phyloP scores from a whole-genome alignment of 2,329 filamentous ascomycete genomes.

The Sclerotinia glacialis region DNA sequence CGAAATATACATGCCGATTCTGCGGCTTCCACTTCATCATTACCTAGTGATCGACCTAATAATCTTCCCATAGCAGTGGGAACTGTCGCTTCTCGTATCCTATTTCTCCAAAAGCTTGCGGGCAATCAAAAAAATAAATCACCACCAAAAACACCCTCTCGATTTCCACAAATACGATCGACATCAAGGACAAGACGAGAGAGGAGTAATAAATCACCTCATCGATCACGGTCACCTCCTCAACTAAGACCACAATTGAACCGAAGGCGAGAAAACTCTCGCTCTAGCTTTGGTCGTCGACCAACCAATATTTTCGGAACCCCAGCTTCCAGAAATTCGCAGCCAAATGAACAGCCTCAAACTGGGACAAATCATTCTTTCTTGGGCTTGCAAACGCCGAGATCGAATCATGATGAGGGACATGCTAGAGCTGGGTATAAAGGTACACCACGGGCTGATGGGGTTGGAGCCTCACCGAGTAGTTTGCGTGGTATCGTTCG shows the following conservation, averaged over 20 bases:
- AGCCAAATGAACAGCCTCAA: constrained; percentile 33
- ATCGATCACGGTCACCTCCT: background rate
- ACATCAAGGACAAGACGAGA: background rate
- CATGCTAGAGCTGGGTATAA: constrained; percentile 27
- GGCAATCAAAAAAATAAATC: constrained; percentile 7
- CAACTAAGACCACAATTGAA: constrained; percentile 32
- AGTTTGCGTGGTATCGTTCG: constrained; percentile 19
- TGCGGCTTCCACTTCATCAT: background rate
- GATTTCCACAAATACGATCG: constrained; percentile 25
- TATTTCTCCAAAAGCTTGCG: constrained; percentile 38
- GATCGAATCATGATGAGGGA: constrained; percentile 33
- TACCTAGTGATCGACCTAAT: background rate
- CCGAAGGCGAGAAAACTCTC: constrained; percentile 31
- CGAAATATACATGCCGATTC: constrained; percentile 23
- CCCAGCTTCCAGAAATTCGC: constrained; percentile 33
- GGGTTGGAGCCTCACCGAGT: constrained; percentile 16
- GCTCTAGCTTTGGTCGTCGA: constrained; percentile 39
- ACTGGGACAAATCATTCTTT: constrained; percentile 37
- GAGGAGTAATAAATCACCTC: background rate
- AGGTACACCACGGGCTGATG: constrained; percentile 24
- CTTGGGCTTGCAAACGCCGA: constrained; percentile 30
- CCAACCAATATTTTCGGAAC: constrained; percentile 29
- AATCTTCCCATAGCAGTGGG: constrained; percentile 35
- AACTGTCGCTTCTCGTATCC: constrained; percentile 41
- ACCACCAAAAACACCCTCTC: constrained; percentile 23